These are phyloP conservation scores for Camelina neglecta DNA, from an alignment of 345 rosid genomes.

Conservation along the genomic window DNA sequence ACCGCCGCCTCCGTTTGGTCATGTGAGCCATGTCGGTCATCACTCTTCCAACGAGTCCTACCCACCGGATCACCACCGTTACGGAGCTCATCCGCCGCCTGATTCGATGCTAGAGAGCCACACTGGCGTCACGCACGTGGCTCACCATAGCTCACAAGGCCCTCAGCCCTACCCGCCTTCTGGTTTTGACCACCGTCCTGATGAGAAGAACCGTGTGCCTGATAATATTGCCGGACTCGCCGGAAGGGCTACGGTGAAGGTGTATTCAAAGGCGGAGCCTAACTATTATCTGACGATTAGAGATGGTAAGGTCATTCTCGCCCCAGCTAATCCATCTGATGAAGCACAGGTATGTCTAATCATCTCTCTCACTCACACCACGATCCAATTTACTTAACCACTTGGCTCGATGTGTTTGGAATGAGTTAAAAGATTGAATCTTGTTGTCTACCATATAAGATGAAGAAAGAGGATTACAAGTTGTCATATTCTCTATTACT, in stretches of 20 bases:
- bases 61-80: constrained; percentile 35
- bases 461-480: neutral
- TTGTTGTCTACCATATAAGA: neutral
- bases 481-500: neutral
- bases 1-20: constrained; percentile 46
- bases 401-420: neutral
- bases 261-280: constrained; percentile 69
- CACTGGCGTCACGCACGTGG: constrained; percentile 38
- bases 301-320: constrained; percentile 68
- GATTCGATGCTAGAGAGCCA: constrained; percentile 26
- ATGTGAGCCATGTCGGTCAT: constrained; percentile 53
- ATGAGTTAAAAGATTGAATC: constrained; percentile 1
- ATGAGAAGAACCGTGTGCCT: constrained; percentile 41
- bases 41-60: constrained; percentile 34
- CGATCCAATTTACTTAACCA: neutral
- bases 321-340: constrained; percentile 60
- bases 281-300: constrained; percentile 60
- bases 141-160: constrained; percentile 44
- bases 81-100: constrained; percentile 45
- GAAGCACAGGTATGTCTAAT: constrained; percentile 52
- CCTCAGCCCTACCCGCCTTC: constrained; percentile 56
- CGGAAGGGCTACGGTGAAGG: constrained; percentile 56
- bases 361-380: neutral
- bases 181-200: constrained; percentile 43
- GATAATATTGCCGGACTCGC: constrained; percentile 50